A percentile compares a stretch with the other conserved stretches of the same genome.
These are phyloP conservation scores for Nematocida displodere DNA, from an alignment of 371 early-diverging fungal genomes.

Conservation along the genomic window DNA sequence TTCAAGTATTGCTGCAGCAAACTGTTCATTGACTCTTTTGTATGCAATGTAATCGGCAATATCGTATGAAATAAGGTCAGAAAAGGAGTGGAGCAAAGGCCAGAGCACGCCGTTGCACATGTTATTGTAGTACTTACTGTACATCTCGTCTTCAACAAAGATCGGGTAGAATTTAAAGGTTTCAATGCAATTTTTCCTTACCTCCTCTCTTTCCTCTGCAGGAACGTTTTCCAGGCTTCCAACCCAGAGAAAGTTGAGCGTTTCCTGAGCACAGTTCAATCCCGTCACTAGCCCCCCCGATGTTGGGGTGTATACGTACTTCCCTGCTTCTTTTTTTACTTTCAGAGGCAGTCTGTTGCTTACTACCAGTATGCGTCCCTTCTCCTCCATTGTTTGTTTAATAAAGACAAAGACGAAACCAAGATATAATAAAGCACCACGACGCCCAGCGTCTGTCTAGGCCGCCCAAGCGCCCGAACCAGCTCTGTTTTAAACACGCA, in stretches of 20 bases:
- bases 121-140: conserved; percentile 93
- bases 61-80: conserved; percentile 84
- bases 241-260: conserved; percentile 92
- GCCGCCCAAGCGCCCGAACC: neutral
- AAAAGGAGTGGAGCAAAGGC: conserved; percentile 96
- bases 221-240: conserved; percentile 90
- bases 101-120: conserved; percentile 87
- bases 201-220: conserved; percentile 71
- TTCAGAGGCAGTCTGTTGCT: conserved; percentile 98
- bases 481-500: too few relatives aligned
- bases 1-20: conserved; percentile 76
- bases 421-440: neutral
- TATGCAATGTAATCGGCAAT: conserved; percentile 88
- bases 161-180: conserved; percentile 86
- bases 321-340: conserved; percentile 70
- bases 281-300: conserved; percentile 95
- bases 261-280: conserved; percentile 79
- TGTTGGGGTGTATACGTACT: conserved; percentile 73
- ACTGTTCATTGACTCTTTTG: conserved; percentile 76
- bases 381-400: conserved; percentile 7
- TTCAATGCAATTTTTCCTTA: conserved; percentile 70
- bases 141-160: conserved; percentile 83
- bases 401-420: neutral
- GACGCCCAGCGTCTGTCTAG: neutral
- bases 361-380: conserved; percentile 74